These are phyloP conservation scores for Echium plantagineum DNA, from an alignment of 257 asterid genomes.

Conservation along the genomic window DNA sequence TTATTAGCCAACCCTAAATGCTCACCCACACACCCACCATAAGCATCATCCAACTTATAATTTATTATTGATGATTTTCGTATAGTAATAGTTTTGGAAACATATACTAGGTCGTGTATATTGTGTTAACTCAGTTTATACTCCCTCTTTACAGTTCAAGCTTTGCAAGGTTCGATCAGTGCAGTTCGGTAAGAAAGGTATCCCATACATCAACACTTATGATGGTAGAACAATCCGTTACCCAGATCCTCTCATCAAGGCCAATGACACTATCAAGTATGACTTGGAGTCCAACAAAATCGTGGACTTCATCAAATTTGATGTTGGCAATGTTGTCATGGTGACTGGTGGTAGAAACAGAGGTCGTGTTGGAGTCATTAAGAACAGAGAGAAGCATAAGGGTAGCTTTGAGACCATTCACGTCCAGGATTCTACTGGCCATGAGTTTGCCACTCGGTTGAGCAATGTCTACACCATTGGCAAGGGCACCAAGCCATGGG, in stretches of 20 bases:
- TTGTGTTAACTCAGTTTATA: no score
- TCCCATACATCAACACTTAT: background rate
- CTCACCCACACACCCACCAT: no score
- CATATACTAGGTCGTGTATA: no score
- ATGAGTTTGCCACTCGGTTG: background rate
- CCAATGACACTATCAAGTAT: background rate
- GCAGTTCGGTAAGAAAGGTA: background rate
- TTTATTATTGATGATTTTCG: no score
- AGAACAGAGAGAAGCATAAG: background rate
- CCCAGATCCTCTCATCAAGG: background rate
- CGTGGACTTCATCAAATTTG: background rate
- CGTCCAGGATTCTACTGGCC: background rate
- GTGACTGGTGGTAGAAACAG: conserved; percentile 8
- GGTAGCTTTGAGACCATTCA: background rate
- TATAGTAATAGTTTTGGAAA: no score
- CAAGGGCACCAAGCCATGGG: conserved; percentile 1
- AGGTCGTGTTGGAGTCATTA: background rate
- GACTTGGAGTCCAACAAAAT: background rate
- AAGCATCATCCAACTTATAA: no score
- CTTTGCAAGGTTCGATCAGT: background rate
- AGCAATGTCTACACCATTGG: conserved; percentile 2
- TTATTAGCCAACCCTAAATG: no score
- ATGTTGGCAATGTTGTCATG: conserved; percentile 4
- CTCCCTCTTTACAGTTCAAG: background rate
- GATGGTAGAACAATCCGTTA: background rate